Conservation (phyloP, 2,329 filamentous ascomycete genomes). For the Trichoderma semiorbis region DNA sequence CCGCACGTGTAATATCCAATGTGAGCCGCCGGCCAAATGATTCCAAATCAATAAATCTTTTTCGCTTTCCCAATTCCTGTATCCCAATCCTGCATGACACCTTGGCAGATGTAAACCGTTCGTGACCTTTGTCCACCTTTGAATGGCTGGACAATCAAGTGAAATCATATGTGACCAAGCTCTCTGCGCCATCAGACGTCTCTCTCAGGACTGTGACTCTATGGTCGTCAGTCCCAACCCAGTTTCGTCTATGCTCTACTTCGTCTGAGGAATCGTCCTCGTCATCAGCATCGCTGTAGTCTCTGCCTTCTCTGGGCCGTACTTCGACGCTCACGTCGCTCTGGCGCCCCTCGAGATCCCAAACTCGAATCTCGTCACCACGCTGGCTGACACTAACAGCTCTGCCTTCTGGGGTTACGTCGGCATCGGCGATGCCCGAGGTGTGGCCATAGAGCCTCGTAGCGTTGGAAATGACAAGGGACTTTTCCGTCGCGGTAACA, state of each 20-base stretch:
- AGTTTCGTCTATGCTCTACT: slow-evolving; percentile 52
- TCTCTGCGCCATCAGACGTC: slow-evolving; percentile 62
- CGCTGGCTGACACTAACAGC: slow-evolving; percentile 82
- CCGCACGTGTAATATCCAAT: neutral
- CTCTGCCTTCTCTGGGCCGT: slow-evolving; percentile 36
- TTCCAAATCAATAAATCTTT: neutral
- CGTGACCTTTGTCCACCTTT: neutral
- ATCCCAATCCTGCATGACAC: neutral
- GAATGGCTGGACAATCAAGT: slow-evolving; percentile 40
- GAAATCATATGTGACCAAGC: slow-evolving; percentile 84
- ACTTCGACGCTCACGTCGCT: slow-evolving; percentile 53
- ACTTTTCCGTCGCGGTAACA: slow-evolving; percentile 66
- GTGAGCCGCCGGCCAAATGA: neutral
- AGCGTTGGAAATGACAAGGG: slow-evolving; percentile 67
- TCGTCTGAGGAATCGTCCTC: slow-evolving; percentile 21
- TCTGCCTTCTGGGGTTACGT: slow-evolving; percentile 80
- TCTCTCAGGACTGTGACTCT: slow-evolving; percentile 85
- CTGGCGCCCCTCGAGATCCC: slow-evolving; percentile 76
- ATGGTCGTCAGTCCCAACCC: slow-evolving; percentile 87
- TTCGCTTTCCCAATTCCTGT: neutral
- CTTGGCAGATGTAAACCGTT: neutral
- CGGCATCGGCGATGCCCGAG: slow-evolving; percentile 79
- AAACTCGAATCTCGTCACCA: slow-evolving; percentile 79
- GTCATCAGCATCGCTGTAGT: slow-evolving; percentile 15
- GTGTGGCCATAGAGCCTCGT: slow-evolving; percentile 88